Conservation (phyloP, 1,284 basidiomycete genomes). For the Apiotrichum porosum region DNA sequence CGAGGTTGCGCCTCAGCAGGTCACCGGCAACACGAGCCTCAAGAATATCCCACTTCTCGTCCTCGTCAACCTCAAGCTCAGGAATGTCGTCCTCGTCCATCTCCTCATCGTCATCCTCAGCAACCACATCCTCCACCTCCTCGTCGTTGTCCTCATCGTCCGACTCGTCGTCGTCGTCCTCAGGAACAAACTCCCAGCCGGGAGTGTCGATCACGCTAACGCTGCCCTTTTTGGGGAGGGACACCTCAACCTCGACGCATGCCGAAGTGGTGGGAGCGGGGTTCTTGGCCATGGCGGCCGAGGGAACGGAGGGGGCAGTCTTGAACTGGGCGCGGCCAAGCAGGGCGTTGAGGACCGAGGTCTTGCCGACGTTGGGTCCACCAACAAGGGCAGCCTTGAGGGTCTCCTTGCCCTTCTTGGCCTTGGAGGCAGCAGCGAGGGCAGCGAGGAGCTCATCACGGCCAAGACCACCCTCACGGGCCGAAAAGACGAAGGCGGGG, state of each 20-base stretch:
- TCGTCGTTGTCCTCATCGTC: constrained; percentile 19
- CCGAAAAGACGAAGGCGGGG: constrained; percentile 68
- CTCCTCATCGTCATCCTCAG: constrained; percentile 43
- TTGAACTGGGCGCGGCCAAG: constrained; percentile 50
- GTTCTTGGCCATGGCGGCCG: constrained; percentile 52
- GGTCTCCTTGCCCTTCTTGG: constrained; percentile 41
- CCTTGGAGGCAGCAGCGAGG: constrained; percentile 18
- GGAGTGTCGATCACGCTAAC: constrained; percentile 77
- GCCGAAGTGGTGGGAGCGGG: constrained; percentile 66
- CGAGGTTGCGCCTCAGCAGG: constrained; percentile 70
- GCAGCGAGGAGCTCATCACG: constrained; percentile 23
- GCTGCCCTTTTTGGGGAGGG: constrained; percentile 42
- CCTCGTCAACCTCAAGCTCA: constrained; percentile 48
- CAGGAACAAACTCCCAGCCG: constrained; percentile 61
- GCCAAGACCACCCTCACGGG: constrained; percentile 24
- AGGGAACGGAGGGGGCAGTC: constrained; percentile 58
- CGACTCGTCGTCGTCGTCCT: constrained; percentile 37
- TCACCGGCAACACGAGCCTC: constrained; percentile 59
- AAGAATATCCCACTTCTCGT: constrained; percentile 50
- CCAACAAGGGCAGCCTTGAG: constrained; percentile 52
- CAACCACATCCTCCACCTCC: constrained; percentile 28
- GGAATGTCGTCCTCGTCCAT: constrained; percentile 33
- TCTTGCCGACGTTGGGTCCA: constrained; percentile 68
- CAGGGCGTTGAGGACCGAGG: constrained; percentile 73
- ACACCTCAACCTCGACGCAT: constrained; percentile 59